These are phyloP conservation scores for Populus davidiana DNA, from an alignment of 345 rosid species.

Conservation along the genomic window DNA sequence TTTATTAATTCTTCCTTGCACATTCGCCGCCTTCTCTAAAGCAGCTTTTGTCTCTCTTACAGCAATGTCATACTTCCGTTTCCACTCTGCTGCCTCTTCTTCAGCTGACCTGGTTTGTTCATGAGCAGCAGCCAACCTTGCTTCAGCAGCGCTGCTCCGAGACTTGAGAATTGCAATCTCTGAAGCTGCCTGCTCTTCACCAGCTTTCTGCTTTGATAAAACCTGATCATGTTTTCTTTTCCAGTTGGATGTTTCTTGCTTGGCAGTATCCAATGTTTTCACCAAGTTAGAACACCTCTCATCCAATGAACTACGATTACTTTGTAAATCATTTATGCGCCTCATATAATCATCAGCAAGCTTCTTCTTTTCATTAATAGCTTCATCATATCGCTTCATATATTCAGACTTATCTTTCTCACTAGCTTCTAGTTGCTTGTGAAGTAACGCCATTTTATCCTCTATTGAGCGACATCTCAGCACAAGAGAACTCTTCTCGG, in stretches of 20 bases:
- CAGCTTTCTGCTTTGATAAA: constrained; percentile 69
- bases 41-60: constrained; percentile 88
- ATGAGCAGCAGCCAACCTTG: constrained; percentile 90
- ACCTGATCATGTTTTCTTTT: constrained; percentile 67
- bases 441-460: constrained; percentile 71
- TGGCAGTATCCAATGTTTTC: constrained; percentile 68
- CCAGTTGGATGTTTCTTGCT: constrained; percentile 73
- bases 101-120: constrained; percentile 85
- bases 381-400: constrained; percentile 88
- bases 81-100: constrained; percentile 94
- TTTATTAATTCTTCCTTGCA: constrained; percentile 75
- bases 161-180: constrained; percentile 79
- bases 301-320: constrained; percentile 67
- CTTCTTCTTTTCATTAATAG: constrained; percentile 86
- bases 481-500: constrained; percentile 74
- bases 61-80: constrained; percentile 81
- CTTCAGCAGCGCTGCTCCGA: constrained; percentile 85
- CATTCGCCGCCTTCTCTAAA: constrained; percentile 83
- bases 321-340: constrained; percentile 73
- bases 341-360: constrained; percentile 73
- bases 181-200: constrained; percentile 63
- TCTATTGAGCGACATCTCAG: constrained; percentile 81
- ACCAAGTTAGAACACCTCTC: constrained; percentile 75
- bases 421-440: constrained; percentile 82
- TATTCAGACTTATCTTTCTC: constrained; percentile 79